Percentiles rank a stretch among this genome's conserved stretches.
These are phyloP conservation scores for Aphanomyces stellatus DNA, from an alignment of 352 stramenopile genomes.

Conservation along the genomic window DNA sequence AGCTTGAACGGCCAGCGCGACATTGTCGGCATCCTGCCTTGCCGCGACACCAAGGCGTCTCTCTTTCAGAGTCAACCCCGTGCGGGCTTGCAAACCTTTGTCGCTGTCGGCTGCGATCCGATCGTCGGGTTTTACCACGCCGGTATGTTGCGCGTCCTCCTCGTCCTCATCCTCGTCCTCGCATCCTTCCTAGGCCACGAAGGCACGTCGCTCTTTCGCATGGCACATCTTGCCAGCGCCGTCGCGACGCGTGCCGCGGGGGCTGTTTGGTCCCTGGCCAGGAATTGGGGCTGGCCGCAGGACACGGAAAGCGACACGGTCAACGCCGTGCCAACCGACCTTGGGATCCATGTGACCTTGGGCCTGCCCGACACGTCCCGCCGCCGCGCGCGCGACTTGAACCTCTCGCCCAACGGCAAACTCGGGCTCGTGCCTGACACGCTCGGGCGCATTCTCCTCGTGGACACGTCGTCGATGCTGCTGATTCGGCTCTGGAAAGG, in stretches of 20 bases:
- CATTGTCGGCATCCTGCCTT: slow-evolving; percentile 51
- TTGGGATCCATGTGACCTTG: slow-evolving; percentile 19
- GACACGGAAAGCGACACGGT: slow-evolving; percentile 13
- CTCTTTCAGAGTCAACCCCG: slow-evolving; percentile 79
- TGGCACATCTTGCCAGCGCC: slow-evolving; percentile 74
- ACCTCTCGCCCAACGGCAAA: slow-evolving; percentile 40
- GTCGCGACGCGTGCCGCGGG: slow-evolving; percentile 67
- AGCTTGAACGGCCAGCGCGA: slow-evolving; percentile 55
- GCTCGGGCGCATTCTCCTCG: slow-evolving; percentile 58
- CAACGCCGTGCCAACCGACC: background rate
- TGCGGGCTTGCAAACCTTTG: slow-evolving; percentile 57
- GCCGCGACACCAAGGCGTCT: slow-evolving; percentile 42
- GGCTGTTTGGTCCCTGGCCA: slow-evolving; percentile 75
- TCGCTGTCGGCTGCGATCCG: slow-evolving; percentile 52
- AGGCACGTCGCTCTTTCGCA: slow-evolving; percentile 80
- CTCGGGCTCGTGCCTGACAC: slow-evolving; percentile 67
- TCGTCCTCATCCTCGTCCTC: background rate
- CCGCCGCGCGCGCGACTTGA: slow-evolving; percentile 16
- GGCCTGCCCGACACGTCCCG: slow-evolving; percentile 23
- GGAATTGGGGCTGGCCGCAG: slow-evolving; percentile 59
- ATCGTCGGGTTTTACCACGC: slow-evolving; percentile 80
- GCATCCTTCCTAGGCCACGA: slow-evolving; percentile 33
- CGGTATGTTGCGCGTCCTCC: slow-evolving; percentile 17
- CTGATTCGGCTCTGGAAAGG: slow-evolving; percentile 84
- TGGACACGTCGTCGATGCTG: slow-evolving; percentile 73